Evolutionary conservation across 2,329 filamentous ascomycete species (phyloP).

Genomic region (Trichoderma aggressivum): DNA sequence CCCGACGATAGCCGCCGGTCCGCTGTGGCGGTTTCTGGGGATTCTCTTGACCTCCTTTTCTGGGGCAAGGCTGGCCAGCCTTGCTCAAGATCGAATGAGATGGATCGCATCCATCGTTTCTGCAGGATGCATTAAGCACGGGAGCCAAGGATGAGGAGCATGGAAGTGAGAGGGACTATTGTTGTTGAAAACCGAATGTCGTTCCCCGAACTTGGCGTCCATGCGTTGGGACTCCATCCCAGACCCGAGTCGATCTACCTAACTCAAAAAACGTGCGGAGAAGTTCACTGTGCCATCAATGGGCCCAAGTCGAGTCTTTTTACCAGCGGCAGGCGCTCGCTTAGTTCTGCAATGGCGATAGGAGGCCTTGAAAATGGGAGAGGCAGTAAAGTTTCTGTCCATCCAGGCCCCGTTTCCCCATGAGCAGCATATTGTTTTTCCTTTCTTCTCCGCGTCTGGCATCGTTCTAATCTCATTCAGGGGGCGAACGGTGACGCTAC

Average conservation of each 20-base stretch:
- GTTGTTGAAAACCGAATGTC: background rate
- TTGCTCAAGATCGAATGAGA: background rate
- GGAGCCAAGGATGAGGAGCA: background rate
- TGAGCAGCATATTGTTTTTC: background rate
- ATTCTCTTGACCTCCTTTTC: constrained; percentile 19
- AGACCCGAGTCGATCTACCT: background rate
- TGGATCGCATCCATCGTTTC: background rate
- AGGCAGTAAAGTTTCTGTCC: background rate
- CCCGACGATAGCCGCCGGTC: constrained; percentile 21
- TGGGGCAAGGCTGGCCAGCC: constrained; percentile 19
- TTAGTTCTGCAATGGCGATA: background rate
- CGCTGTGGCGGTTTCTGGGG: constrained; percentile 18
- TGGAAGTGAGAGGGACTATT: background rate
- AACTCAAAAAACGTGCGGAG: background rate
- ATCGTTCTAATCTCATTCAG: background rate
- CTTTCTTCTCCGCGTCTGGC: background rate
- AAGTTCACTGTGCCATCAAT: background rate
- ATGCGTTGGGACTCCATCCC: background rate
- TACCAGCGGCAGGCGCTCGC: background rate
- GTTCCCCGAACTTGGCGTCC: background rate
- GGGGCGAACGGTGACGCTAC: background rate
- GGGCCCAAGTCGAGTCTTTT: background rate
- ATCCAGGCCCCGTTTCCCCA: background rate
- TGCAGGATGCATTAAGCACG: background rate
- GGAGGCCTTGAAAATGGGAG: background rate